phyloP scores from a whole-genome alignment of 2,329 filamentous ascomycete species.

The Alternaria ethzedia region DNA sequence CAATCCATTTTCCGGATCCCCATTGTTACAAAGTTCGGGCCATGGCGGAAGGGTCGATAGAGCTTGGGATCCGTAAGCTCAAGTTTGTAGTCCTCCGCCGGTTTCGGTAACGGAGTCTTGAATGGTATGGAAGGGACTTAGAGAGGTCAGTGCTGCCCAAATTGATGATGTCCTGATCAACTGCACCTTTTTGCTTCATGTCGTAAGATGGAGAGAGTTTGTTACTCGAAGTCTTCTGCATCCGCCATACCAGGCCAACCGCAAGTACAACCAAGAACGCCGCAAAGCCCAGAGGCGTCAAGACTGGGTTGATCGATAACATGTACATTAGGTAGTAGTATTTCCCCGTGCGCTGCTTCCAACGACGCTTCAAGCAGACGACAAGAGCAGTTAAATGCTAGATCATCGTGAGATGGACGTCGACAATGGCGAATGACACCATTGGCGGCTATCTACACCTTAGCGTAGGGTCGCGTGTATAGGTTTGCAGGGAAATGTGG shows the following conservation, averaged over 20 bases:
- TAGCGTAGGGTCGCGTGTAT: background rate
- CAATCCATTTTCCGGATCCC: conserved; percentile 1
- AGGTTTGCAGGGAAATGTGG: background rate
- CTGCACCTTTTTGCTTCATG: background rate
- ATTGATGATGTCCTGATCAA: background rate
- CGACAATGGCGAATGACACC: background rate
- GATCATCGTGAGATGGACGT: background rate
- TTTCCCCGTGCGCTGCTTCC: background rate
- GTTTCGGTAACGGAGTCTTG: background rate
- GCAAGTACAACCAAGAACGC: background rate
- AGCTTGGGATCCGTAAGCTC: background rate
- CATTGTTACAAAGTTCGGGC: background rate
- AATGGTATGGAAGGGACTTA: background rate
- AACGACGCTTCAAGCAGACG: background rate
- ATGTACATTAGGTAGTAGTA: background rate
- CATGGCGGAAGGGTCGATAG: background rate
- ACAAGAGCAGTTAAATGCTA: background rate
- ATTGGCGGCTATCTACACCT: background rate
- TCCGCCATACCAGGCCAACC: background rate
- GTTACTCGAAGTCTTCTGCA: background rate
- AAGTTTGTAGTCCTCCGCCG: background rate
- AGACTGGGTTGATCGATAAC: background rate
- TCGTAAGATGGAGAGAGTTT: background rate
- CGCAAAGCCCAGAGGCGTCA: background rate
- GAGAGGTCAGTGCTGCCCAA: background rate